phyloP scores from a whole-genome alignment of 1,284 basidiomycete genomes.

The Ustanciosporium gigantosporum region DNA sequence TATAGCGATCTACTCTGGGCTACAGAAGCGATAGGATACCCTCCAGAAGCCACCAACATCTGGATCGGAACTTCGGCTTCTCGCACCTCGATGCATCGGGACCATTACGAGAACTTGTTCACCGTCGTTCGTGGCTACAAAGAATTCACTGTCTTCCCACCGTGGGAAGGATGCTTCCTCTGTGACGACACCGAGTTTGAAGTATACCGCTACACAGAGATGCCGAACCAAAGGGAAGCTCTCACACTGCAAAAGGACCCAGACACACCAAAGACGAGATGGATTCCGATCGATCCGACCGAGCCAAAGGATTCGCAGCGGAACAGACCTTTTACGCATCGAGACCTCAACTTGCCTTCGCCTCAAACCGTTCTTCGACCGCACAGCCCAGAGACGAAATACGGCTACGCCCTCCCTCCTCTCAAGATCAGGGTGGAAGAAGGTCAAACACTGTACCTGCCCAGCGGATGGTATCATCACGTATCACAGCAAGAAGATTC shows the following conservation, averaged over 20 bases:
- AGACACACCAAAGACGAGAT: conserved; percentile 28
- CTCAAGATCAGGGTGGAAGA: conserved; percentile 46
- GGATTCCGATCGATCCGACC: conserved; percentile 52
- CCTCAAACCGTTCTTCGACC: neutral
- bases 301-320: conserved; percentile 19
- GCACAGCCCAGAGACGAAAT: conserved; percentile 17
- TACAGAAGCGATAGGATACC: conserved; percentile 35
- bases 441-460: conserved; percentile 51
- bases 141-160: conserved; percentile 52
- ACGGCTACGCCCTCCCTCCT: conserved; percentile 36
- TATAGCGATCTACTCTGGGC: conserved; percentile 38
- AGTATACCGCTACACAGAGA: conserved; percentile 7
- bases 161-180: conserved; percentile 41
- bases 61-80: conserved; percentile 49
- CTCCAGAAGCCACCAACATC: conserved; percentile 52
- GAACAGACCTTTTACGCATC: conserved; percentile 30
- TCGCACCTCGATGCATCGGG: conserved; percentile 37
- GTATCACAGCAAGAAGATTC: conserved; percentile 47
- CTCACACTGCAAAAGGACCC: conserved; percentile 11
- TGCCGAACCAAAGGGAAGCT: neutral
- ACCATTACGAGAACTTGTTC: conserved; percentile 58
- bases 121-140: conserved; percentile 46
- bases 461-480: conserved; percentile 54
- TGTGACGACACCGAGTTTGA: conserved; percentile 38
- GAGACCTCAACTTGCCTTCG: conserved; percentile 8